A percentile compares a stretch with the other conserved stretches of the same genome.
Conservation (phyloP, 805 yeast genomes). For the Yamadazyma scolyti region DNA sequence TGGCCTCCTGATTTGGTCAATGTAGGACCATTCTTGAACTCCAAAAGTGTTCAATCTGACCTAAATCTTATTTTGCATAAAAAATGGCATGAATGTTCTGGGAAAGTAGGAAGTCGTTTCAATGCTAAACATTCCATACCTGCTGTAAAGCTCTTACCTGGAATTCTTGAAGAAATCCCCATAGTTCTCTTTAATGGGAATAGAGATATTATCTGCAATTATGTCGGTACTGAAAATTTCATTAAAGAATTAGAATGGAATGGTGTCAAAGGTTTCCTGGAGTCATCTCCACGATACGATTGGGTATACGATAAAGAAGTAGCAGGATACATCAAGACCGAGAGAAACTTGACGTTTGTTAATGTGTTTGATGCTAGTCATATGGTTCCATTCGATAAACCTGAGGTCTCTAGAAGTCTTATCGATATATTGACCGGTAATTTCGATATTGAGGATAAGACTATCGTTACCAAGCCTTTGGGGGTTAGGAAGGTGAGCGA, state of each 20-base stretch:
- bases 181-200: constrained; percentile 82
- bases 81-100: constrained; percentile 78
- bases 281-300: constrained; percentile 22
- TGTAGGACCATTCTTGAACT: constrained; percentile 50
- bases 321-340: constrained; percentile 42
- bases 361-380: constrained; percentile 77
- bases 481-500: constrained; percentile 16
- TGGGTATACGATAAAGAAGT: constrained; percentile 43
- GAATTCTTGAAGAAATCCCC: constrained; percentile 53
- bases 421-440: constrained; percentile 48
- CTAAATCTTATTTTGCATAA: constrained; percentile 43
- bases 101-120: constrained; percentile 51
- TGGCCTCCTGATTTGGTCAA: constrained; percentile 73
- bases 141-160: constrained; percentile 65
- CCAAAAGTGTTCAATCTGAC: constrained; percentile 42
- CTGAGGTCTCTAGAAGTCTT: constrained; percentile 65
- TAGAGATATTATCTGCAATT: constrained; percentile 85
- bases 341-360: constrained; percentile 73
- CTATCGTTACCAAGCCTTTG: constrained; percentile 26
- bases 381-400: constrained; percentile 88
- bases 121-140: constrained; percentile 53
- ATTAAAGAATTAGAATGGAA: constrained; percentile 65
- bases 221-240: constrained; percentile 66
- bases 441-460: constrained; percentile 14
- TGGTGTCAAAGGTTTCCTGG: constrained; percentile 52